Conservation (phyloP, 2,329 filamentous ascomycete genomes). For the Ciborinia camelliae region DNA sequence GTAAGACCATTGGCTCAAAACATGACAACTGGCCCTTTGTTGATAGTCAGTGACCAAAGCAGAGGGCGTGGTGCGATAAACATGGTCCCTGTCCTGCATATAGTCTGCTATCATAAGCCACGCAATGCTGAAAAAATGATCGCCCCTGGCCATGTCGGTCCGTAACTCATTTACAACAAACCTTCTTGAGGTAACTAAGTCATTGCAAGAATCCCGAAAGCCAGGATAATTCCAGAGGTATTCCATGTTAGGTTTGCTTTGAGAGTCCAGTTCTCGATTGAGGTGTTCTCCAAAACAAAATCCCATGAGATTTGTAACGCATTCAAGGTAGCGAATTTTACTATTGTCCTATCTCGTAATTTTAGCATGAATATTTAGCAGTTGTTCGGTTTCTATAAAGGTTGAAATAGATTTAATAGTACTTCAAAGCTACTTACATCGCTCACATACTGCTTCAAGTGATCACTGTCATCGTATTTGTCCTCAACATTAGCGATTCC, state of each 20-base stretch:
- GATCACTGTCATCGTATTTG: background rate
- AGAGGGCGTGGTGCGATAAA: background rate
- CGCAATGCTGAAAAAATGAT: slow-evolving; percentile 1
- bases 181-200: background rate
- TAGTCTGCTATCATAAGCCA: slow-evolving; percentile 2
- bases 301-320: background rate
- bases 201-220: background rate
- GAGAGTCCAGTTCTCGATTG: background rate
- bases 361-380: background rate
- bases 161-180: background rate
- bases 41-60: background rate
- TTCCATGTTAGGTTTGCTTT: background rate
- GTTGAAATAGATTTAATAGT: background rate
- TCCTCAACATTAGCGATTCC: background rate
- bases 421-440: background rate
- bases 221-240: background rate
- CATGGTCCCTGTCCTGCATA: background rate
- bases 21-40: background rate
- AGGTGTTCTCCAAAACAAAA: slow-evolving; percentile 1
- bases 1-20: background rate
- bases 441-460: background rate
- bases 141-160: background rate
- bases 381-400: background rate
- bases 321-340: background rate
- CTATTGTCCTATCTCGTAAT: background rate